Evolutionary conservation across 2,329 filamentous ascomycete genomes (phyloP), one percentile per base, ranked within the genome.

Genomic region (Fusarium chaquense): DNA sequence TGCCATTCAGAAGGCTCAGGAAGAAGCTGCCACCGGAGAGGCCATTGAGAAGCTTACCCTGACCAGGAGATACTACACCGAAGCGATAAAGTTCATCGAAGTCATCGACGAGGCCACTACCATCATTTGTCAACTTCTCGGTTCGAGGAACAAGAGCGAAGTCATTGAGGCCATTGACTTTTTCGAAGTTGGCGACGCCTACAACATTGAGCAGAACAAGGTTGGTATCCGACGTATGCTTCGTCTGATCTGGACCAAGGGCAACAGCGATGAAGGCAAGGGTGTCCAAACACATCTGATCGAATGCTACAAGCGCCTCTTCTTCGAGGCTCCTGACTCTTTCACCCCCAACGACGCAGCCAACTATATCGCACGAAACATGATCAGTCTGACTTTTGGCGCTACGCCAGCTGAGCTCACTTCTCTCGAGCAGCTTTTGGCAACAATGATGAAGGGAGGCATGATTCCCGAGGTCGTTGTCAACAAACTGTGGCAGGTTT

Each of bases 131-230:
- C 95, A 98, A 79, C 86, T 99, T 20, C 86, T 99, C 5, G 93
- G 93, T 8, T 97, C 96, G 32, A 93, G 93, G 76, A 99, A 99
- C 84, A 99, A 99, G 85, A 97, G 93, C 74, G 96, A 99, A 79
- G 93, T 98, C 28, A 97, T 99, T 67, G 97, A 99, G 79, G 96
- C 97, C 18, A 99, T 99, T 90, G 96, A 99, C 78, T 99, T 97
- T 81, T 97, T 99, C 73, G 94, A 97, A 73, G 89, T 97, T 45
- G 91, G 96, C 45, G 94, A 99, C 78, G 95, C 94, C 8, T 98
- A 98, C 85, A 96, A 97, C 79, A 91, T 99, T 62, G 93, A 98
- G 78, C 93, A 96, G 72, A 94, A 97, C 76, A 94, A 97, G 79
- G 83, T 91, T 40, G 96, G 97, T 60, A 98, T 99, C 76, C 89